Conservation (phyloP, 2,329 filamentous ascomycete species). For the Aphanoascus verrucosus region DNA sequence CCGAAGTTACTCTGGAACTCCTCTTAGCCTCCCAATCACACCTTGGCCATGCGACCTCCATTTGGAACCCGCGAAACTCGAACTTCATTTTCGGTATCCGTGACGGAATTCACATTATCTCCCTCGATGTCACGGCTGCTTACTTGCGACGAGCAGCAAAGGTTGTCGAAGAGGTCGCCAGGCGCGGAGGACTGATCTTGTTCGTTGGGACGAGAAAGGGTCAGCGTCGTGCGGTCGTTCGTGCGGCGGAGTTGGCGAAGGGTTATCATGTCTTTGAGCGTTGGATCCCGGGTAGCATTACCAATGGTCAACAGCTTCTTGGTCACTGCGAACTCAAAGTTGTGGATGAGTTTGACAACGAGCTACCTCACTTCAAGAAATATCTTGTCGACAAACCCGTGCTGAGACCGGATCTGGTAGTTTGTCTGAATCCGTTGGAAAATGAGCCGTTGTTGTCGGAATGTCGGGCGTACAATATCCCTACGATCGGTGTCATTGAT, state of each 20-base stretch:
- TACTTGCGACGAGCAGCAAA: constrained; percentile 89
- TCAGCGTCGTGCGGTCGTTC: constrained; percentile 69
- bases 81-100: constrained; percentile 88
- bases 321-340: constrained; percentile 58
- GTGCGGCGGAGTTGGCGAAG: constrained; percentile 63
- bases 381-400: constrained; percentile 47
- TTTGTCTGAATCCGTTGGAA: constrained; percentile 85
- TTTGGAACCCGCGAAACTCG: constrained; percentile 92
- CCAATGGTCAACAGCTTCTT: constrained; percentile 87
- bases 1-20: constrained; percentile 80
- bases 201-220: constrained; percentile 81
- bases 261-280: constrained; percentile 84
- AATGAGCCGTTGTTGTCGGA: constrained; percentile 86
- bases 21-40: constrained; percentile 79
- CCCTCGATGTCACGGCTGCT: constrained; percentile 75
- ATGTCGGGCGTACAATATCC: constrained; percentile 76
- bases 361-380: constrained; percentile 46
- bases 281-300: constrained; percentile 86
- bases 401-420: constrained; percentile 76
- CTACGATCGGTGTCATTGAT: constrained; percentile 89
- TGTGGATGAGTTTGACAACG: constrained; percentile 62
- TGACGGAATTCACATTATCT: constrained; percentile 84
- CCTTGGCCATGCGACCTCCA: constrained; percentile 77
- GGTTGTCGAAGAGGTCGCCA: constrained; percentile 77
- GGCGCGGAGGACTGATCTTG: constrained; percentile 70